Percentiles rank a stretch among this genome's conserved stretches.
These are phyloP conservation scores for Linderina pennispora DNA, from an alignment of 192 early-diverging fungal genomes.

Conservation along the genomic window DNA sequence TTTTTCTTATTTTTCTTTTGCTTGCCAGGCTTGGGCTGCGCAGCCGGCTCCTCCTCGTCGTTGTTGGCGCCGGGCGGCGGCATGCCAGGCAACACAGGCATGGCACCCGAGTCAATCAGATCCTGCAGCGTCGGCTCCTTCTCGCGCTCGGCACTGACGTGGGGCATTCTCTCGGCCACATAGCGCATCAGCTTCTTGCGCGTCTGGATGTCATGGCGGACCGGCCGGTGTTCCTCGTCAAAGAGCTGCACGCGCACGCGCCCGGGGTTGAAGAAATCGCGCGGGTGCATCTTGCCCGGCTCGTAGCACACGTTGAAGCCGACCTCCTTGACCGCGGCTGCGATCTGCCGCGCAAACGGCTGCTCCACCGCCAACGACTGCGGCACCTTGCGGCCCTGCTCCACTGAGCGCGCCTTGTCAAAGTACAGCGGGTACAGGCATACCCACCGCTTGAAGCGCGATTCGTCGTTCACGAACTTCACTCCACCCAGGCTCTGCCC, in stretches of 20 bases:
- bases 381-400: constrained; percentile 57
- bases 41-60: neutral
- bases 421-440: constrained; percentile 71
- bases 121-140: constrained; percentile 40
- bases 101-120: constrained; percentile 33
- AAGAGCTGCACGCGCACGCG: constrained; percentile 61
- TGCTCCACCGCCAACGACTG: constrained; percentile 47
- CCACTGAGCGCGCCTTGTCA: constrained; percentile 52
- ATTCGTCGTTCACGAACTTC: constrained; percentile 17
- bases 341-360: constrained; percentile 59
- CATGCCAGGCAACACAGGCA: constrained; percentile 34
- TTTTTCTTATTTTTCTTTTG: constrained; percentile 42
- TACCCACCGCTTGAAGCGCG: constrained; percentile 51
- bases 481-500: constrained; percentile 14
- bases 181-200: constrained; percentile 42
- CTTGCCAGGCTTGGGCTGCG: constrained; percentile 10
- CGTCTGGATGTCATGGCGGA: constrained; percentile 42
- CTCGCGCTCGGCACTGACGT: constrained; percentile 20
- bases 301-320: constrained; percentile 60
- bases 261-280: constrained; percentile 65
- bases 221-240: constrained; percentile 35
- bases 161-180: constrained; percentile 21
- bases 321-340: constrained; percentile 54
- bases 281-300: constrained; percentile 59
- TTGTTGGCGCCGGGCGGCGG: constrained; percentile 3